Evolutionary conservation across 1,284 basidiomycete genomes (phyloP), one percentile per base, ranked within the genome.

Genomic region (Fomitopsis palustris): DNA sequence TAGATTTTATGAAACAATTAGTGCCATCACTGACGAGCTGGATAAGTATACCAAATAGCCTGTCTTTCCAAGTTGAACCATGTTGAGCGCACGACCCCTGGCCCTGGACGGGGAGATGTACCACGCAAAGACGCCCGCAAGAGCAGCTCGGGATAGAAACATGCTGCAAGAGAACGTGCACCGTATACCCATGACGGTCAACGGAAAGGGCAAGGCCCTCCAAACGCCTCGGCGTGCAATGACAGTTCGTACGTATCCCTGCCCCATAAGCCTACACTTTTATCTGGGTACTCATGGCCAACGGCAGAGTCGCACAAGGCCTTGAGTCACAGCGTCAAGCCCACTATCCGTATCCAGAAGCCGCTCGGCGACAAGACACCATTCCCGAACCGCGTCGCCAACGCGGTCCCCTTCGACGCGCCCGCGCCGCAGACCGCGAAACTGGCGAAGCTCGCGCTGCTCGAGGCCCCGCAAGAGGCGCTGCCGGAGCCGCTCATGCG

Each of bases 341-440:
- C 65, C 10, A 57, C 64, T 21, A 52, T 66, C 21, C 63, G 66
- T 4, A 53, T 63, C 43, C 59, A 72, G 19, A 79, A 81, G 25
- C 85, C 86, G 2, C 76, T 90, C 7, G 78, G 71, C 27, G 82
- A 84, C 69, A 83, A 81, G 68, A 83, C 82, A 0, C 81, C 81
- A 4, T 79, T 78, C 60, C 78, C 77, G 7, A 90, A 90, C 68
- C 83, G 87, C 31, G 65, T 72, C 58, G 70, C 63, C 58, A 63
- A 67, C 16, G 64, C 61, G 0, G 55, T 57, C 16, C 65, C 64
- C 3, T 61, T 72, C n/a, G 60, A 60, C n/a, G 71, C 67, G 2
- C 75, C 74, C 7, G 67, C 69, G 4, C 67, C 70, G 8, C 63
- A 68, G 60, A 62, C 53, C 38, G 69, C 53, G 23, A 76, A 69